Evolutionary conservation across 257 asterid species (phyloP), one percentile per base, ranked within the genome.

Genomic region (Capsicum pubescens): DNA sequence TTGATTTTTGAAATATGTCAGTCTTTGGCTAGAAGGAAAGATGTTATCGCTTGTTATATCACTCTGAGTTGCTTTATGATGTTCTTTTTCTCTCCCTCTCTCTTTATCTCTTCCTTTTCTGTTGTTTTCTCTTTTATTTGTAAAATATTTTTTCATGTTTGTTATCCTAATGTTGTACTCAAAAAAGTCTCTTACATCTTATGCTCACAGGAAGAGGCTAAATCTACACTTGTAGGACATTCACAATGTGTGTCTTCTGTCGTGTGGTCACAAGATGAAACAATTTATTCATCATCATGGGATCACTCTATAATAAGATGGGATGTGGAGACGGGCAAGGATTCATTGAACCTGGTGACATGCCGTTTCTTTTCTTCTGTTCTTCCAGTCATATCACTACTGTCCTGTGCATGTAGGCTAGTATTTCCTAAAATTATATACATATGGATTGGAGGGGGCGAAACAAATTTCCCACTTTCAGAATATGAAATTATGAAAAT

Each of bases 231-330:
- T 8, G 94, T 92, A 68, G 98, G 99, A 50, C 99, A 97, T 89
- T 91, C 97, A 80, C 99, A 97, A 85, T 91, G 95, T 86, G 97
- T 95, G 80, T 90, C 99, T 79, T 90, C 98, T 76, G 96, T 95
- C 46, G 90, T 87, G 86, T 97, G 99, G 99, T 93, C 98, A 17
- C 86, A 90, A 80, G 89, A 56, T 82, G 91, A 81, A 68, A 90
- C 94, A 84, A 87, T 97, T 81, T 95, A 91, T 88, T 97, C 99
- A 61, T 93, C 95, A 64, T 93, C 99, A 82, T 97, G 99, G 98
- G 99, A 97, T 89, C 98, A 95, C 87, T 90, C 98, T 84, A 92
- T 95, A 81, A 91, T 95, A 90, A 93, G 91, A 87, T 97, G 99
- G 99, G 98, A 97, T 87, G 99, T 94, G 86, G 97, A 89, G 91